A percentile compares a stretch with the other conserved stretches of the same genome.
Conservation (phyloP, 306 rosid species). For the Neltuma alba region DNA sequence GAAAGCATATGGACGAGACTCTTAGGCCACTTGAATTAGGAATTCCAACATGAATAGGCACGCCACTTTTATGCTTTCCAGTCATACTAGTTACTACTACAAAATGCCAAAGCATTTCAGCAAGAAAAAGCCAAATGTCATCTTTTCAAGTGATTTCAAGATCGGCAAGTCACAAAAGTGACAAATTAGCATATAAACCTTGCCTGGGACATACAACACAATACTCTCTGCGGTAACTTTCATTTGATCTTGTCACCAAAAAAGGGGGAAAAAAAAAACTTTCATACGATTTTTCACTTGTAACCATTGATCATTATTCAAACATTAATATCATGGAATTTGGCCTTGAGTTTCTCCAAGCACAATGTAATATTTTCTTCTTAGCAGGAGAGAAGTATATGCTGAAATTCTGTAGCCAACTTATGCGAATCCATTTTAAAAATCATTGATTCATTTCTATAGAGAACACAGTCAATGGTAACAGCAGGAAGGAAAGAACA, state of each 20-base stretch:
- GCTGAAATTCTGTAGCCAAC: conserved; percentile 25
- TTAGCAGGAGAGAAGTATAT: conserved; percentile 14
- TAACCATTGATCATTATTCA: not conserved
- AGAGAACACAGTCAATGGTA: conserved; percentile 19
- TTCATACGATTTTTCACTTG: not conserved
- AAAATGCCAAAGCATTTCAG: conserved; percentile 6
- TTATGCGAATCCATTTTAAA: conserved; percentile 25
- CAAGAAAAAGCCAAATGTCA: not conserved
- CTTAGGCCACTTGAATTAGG: conserved; percentile 23
- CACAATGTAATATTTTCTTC: conserved; percentile 11
- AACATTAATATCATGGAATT: not conserved
- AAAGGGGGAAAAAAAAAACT: no score
- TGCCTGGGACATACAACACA: not conserved
- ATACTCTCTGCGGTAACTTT: not conserved
- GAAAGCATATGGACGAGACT: conserved; percentile 1
- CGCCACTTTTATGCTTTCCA: not conserved
- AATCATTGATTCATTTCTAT: conserved; percentile 3
- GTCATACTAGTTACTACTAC: not conserved
- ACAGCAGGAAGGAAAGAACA: conserved; percentile 12
- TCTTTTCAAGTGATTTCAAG: not conserved
- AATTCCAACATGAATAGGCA: conserved; percentile 8
- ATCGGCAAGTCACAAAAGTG: not conserved
- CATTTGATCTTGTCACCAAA: no score
- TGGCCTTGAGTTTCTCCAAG: no score
- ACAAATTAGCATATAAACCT: not conserved